Base-by-base conservation (phyloP, 192 early-diverging fungal species). In the Chytriomyces hyalinus region DNA sequence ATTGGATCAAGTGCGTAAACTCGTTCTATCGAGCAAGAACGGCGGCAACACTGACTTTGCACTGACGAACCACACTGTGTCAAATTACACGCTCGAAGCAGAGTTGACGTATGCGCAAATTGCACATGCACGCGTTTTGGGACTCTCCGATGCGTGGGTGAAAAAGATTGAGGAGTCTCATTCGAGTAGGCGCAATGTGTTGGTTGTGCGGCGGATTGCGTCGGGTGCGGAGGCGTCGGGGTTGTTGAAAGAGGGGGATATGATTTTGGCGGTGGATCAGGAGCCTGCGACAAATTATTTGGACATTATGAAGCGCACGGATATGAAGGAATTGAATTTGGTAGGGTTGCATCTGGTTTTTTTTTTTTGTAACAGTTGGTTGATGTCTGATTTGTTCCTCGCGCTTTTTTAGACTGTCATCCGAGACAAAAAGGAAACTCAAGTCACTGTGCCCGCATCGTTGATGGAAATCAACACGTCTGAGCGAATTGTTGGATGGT, bases 71-170 rank as follows among this genome's bases (percentile, higher is more conserved):
- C 44, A 28, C 20, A n/a, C 67, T 22, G 67, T 69, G 5, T 15
- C 13, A 3, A 61, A 22, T 9, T 75, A 65, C 44, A 75, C 63
- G 24, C 73, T 85, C 3, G 84, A 82, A 63, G 81, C 80, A 3
- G 84, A 85, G 51, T 36, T 85, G 15, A 83, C 77, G 10, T 83
- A 82, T 68, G 82, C 80, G 48, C 84, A 85, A 65, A 73, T 87
- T 43, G 80, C 85, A 17, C 84, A 87, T 66, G 84, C 83, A n/a
- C 59, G 86, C 7, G 49, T 81, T 9, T 57, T 87, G 73, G 86
- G 86, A 11, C 60, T 87, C 7, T 73, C 70, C 26, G 83, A 86
- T 47, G 79, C 80, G 28, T 87, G 86, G 84, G 83, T 83, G 6
- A 78, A 80, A 63, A 49, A 62, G 17, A 80, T 84, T 46, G 83